phyloP scores from a whole-genome alignment of 257 asterid genomes.

The Fraxinus americana region DNA sequence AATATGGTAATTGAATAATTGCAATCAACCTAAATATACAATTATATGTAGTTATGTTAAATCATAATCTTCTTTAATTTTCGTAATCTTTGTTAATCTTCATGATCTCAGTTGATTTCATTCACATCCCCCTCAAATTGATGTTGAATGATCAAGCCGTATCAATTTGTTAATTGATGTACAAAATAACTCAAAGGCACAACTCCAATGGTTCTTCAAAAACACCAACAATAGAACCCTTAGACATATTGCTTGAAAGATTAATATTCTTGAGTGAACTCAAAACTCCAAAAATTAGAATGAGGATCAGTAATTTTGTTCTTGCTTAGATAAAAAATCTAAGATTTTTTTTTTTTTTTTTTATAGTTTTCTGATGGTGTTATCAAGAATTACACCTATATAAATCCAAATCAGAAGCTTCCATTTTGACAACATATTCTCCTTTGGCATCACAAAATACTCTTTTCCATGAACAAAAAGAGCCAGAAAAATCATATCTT shows the following conservation, averaged over 20 bases:
- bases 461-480: constrained; percentile 80
- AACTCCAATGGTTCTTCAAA: constrained; percentile 60
- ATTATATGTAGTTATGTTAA: too few relatives aligned
- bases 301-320: constrained; percentile 68
- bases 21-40: too few relatives aligned
- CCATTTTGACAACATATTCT: constrained; percentile 53
- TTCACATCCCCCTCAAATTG: too few relatives aligned
- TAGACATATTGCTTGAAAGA: constrained; percentile 68
- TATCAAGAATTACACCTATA: constrained; percentile 77
- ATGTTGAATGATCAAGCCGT: too few relatives aligned
- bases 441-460: constrained; percentile 65
- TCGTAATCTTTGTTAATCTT: too few relatives aligned
- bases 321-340: constrained; percentile 71
- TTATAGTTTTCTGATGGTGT: constrained; percentile 73
- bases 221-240: constrained; percentile 70
- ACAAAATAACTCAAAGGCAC: too few relatives aligned
- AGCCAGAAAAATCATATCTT: constrained; percentile 48
- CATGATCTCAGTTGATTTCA: too few relatives aligned
- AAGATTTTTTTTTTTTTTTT: constrained; percentile 30
- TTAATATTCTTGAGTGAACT: constrained; percentile 67
- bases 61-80: too few relatives aligned
- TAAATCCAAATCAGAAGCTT: constrained; percentile 61
- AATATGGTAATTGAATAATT: too few relatives aligned
- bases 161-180: too few relatives aligned
- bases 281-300: constrained; percentile 88